Evolutionary conservation across 768 basidiomycete genomes (phyloP).

Genomic region (Termitomyces sp.): DNA sequence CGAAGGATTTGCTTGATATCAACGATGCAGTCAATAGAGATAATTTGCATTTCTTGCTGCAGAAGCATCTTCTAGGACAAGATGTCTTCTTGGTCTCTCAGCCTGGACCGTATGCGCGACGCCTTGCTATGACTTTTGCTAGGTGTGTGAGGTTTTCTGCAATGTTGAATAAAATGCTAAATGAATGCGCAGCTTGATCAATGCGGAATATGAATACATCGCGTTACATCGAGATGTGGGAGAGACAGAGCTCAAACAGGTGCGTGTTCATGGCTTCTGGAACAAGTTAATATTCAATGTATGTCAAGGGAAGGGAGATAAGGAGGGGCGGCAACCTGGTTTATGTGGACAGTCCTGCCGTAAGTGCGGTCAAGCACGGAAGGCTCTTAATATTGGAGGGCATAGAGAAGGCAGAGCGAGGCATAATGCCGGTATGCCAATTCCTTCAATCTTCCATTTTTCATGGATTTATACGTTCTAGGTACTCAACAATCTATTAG

Average conservation of each 20-base stretch:
- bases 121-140: conserved; percentile 59
- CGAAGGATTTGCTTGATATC: conserved; percentile 41
- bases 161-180: neutral
- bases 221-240: conserved; percentile 64
- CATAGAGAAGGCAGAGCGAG: conserved; percentile 67
- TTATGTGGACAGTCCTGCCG: conserved; percentile 66
- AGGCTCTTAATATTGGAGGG: conserved; percentile 63
- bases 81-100: conserved; percentile 64
- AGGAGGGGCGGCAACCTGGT: conserved; percentile 52
- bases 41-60: conserved; percentile 59
- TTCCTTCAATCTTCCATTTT: neutral
- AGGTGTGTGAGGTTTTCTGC: conserved; percentile 26
- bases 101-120: conserved; percentile 61
- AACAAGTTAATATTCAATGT: neutral
- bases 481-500: conserved; percentile 62
- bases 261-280: conserved; percentile 11
- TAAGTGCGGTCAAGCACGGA: conserved; percentile 61
- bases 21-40: conserved; percentile 47
- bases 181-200: conserved; percentile 40
- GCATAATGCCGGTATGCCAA: conserved; percentile 59
- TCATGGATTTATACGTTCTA: conserved; percentile 10
- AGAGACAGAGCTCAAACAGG: conserved; percentile 70
- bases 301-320: conserved; percentile 51
- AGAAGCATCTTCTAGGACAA: conserved; percentile 64
- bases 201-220: conserved; percentile 65